Evolutionary conservation across 1,284 basidiomycete species (phyloP).

Genomic region (Austroboletus niveus): DNA sequence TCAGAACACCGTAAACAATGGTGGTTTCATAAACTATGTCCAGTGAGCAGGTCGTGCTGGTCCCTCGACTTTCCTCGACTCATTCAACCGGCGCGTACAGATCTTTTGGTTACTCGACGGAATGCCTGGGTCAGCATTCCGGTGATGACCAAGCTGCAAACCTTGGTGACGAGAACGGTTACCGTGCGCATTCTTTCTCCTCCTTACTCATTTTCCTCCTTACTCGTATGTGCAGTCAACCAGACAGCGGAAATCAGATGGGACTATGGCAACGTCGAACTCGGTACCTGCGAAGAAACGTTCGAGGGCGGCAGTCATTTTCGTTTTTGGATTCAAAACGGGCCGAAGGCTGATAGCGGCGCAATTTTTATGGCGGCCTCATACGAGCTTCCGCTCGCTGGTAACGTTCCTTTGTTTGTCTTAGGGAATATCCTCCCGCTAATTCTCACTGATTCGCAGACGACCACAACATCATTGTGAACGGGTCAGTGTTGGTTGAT

Average conservation of each 20-base stretch:
- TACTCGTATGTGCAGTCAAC: slow-evolving; percentile 47
- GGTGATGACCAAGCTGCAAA: slow-evolving; percentile 74
- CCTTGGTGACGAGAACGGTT: slow-evolving; percentile 82
- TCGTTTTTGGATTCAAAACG: slow-evolving; percentile 86
- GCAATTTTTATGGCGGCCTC: slow-evolving; percentile 85
- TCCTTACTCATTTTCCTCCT: slow-evolving; percentile 11
- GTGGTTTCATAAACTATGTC: slow-evolving; percentile 82
- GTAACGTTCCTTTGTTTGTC: slow-evolving; percentile 35
- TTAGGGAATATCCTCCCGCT: neutral
- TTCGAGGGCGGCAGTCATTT: slow-evolving; percentile 89
- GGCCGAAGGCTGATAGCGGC: slow-evolving; percentile 58
- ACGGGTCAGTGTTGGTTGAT: slow-evolving; percentile 44
- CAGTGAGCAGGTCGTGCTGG: slow-evolving; percentile 41
- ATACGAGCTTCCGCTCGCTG: slow-evolving; percentile 64
- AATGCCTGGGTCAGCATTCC: slow-evolving; percentile 82
- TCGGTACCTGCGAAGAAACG: slow-evolving; percentile 84
- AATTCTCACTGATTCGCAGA: slow-evolving; percentile 21
- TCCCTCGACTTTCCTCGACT: neutral
- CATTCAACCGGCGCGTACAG: slow-evolving; percentile 27
- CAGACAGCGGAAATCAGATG: slow-evolving; percentile 79
- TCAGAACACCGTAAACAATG: slow-evolving; percentile 56
- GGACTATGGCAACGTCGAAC: slow-evolving; percentile 72
- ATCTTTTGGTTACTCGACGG: slow-evolving; percentile 66
- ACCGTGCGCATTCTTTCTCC: slow-evolving; percentile 43
- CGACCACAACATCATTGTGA: slow-evolving; percentile 52